Base-by-base conservation (phyloP, 2,329 filamentous ascomycete species). In the Zarea fungicola region DNA sequence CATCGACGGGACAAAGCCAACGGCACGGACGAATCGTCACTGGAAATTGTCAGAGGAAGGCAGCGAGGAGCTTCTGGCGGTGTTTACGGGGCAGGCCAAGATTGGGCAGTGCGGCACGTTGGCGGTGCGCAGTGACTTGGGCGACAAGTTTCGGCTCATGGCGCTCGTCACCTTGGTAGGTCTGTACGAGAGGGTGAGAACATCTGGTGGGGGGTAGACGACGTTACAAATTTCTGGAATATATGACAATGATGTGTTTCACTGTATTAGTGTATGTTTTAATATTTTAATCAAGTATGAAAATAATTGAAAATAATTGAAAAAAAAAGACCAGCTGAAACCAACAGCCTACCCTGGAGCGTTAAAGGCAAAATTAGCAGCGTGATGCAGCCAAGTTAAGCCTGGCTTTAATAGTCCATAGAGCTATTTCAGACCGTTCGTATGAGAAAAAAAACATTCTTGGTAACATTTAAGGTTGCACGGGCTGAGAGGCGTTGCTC, bases 241-340 rank as follows among this genome's bases (percentile, higher is more conserved):
- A 35, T 35, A 35, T 35, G n/a, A n/a, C n/a, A n/a, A n/a, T n/a
- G n/a, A 35, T 18, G 32, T 18, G 32, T 5, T 18, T 4, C 14
- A 18, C n/a, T n/a, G n/a, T n/a, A n/a, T n/a, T n/a, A n/a, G n/a
- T n/a, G 9, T 35, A 16, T 5, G n/a, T n/a, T n/a, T 35, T 18
- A 35, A 16, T 7, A 35, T 16, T 10, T 4, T 16, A 35, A 18
- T 18, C 32, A 5, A 16, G 32, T 16, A 5, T 35, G 4, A 35
- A 18, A 22, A 16, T 51, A 26, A 39, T 48, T 48, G 18, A 40
- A 39, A 29, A 49, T 49, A 34, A 49, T 49, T 2, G 40, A 18
- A 6, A 31, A 36, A 26, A 49, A 49, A 8, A n/a, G n/a, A n/a
- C n/a, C n/a, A n/a, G n/a, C n/a, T n/a, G n/a, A n/a, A n/a, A n/a